Conservation (phyloP, 2,329 filamentous ascomycete species). For the Beauveria varroae region DNA sequence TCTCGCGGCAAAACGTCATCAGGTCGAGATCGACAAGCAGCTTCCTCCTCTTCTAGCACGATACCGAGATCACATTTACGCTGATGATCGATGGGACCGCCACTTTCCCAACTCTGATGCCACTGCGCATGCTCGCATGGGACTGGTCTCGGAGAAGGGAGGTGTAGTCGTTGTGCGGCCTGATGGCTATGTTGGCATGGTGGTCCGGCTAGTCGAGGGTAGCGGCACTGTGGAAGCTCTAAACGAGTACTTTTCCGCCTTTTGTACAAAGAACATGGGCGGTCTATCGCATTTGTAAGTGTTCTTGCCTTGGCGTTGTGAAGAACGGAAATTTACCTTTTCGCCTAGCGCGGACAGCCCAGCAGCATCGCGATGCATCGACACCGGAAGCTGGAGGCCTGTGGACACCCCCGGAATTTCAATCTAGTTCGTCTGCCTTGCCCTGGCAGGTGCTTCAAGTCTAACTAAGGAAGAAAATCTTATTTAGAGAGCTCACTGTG, state of each 20-base stretch:
- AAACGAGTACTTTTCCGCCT: constrained; percentile 72
- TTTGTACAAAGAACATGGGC: constrained; percentile 55
- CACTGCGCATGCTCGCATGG: constrained; percentile 81
- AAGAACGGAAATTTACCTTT: neutral
- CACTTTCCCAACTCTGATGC: constrained; percentile 62
- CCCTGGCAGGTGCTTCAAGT: neutral
- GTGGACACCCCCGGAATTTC: neutral
- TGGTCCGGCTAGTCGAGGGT: constrained; percentile 66
- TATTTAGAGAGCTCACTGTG: too few relatives aligned
- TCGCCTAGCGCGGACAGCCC: neutral
- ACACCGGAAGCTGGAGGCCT: neutral
- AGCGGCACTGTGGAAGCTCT: constrained; percentile 72
- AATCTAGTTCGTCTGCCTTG: neutral
- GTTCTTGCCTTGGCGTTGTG: neutral
- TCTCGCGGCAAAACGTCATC: constrained; percentile 58
- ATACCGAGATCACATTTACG: constrained; percentile 78
- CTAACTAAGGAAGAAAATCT: too few relatives aligned
- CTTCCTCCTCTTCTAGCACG: constrained; percentile 64
- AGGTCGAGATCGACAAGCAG: constrained; percentile 65
- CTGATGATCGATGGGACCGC: constrained; percentile 72
- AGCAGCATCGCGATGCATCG: neutral
- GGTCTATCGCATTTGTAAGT: constrained; percentile 21
- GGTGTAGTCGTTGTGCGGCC: constrained; percentile 79
- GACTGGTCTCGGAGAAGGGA: constrained; percentile 63
- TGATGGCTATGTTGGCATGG: constrained; percentile 78